Base-by-base conservation (phyloP, 2,329 filamentous ascomycete species). In the Celoporthe dispersa region DNA sequence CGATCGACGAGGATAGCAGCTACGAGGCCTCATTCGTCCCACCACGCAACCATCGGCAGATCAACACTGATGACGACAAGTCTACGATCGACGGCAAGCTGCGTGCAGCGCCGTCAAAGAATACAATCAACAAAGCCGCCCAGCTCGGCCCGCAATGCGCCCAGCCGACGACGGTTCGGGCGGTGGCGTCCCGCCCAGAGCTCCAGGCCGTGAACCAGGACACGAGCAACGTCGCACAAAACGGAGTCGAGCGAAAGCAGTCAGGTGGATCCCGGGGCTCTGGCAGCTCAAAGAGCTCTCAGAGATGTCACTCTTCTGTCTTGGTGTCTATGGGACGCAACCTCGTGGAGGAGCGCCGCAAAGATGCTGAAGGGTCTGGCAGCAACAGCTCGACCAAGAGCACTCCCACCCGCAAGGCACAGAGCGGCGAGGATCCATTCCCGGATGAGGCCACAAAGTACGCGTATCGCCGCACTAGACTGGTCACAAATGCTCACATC, bases 251-350 rank as follows among this genome's bases (percentile, higher is more conserved):
- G 53, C 7, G 11, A 41, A 64, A 57, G 33, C 31, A 61, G 7
- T 68, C 68, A 31, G 35, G 14, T n/a, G 41, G 44, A 28, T 48
- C 55, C n/a, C 37, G n/a, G 3, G 33, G 3, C 22, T 48, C 63
- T n/a, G 41, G 41, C 41, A 70, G 68, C 63, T 66, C 66, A n/a
- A 61, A 37, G 12, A 33, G 37, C 14, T 67, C 55, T 2, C 44
- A 57, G n/a, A 64, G 39, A 62, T 64, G 64, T 39, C 35, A 16
- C 51, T 66, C 65, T 37, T 55, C 70, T 35, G 33, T 57, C 22
- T 28, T 68, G 61, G 6, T 31, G 31, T 53, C 70, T 44, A 71
- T 71, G 70, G 64, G 64, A 28, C 61, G 37, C 44, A 68, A 71
- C 22, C 68, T 64, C 53, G 65, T 64, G 41, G 63, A 67, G n/a